Base-by-base conservation (phyloP, 1,284 basidiomycete genomes). In the Agaricales sp. region DNA sequence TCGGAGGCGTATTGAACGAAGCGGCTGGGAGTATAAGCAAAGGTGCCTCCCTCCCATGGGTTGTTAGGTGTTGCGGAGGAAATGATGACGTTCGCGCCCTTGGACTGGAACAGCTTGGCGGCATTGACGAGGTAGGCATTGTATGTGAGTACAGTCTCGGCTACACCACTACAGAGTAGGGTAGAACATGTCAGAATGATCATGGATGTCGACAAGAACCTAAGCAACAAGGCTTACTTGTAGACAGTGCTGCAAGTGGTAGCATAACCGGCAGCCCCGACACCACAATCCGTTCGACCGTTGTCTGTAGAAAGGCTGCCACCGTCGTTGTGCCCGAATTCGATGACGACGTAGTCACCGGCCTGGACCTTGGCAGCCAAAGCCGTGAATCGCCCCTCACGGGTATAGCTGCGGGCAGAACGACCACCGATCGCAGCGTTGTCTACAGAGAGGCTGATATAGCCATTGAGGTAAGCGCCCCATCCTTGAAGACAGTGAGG, bases 281-380 rank as follows among this genome's bases (percentile, higher is more conserved):
- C 55, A 30, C 49, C 26, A 41, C 56, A 58, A 48, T 57, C 59
- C n/a, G 53, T 57, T 14, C 56, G 55, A 14, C 61, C 60, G 47
- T 61, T 53, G 41, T 58, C 57, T 8, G 56, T 55, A 14, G 53
- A 38, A 18, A 55, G 39, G 35, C 47, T 50, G 12, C 57, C 58
- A 22, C 62, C 61, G 46, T 63, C 62, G 52, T 63, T 63, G 55
- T 64, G 62, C 11, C 62, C 62, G 49, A 64, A 64, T 49, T 64
- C 62, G 46, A 63, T 63, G 21, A 63, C 50, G 18, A 61, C 61
- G 39, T 56, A 57, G 50, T 62, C 61, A 4, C 59, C 53, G 13
- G 48, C 22, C 39, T 48, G 24, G 30, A 54, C 49, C n/a, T 25
- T 30, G 3, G 20, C 20, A 19, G 55, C 49, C 23, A 60, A 50